Percentiles rank a stretch among this genome's conserved stretches.
Conservation (phyloP, 2,329 filamentous ascomycete species). For the Clarireedia paspali region DNA sequence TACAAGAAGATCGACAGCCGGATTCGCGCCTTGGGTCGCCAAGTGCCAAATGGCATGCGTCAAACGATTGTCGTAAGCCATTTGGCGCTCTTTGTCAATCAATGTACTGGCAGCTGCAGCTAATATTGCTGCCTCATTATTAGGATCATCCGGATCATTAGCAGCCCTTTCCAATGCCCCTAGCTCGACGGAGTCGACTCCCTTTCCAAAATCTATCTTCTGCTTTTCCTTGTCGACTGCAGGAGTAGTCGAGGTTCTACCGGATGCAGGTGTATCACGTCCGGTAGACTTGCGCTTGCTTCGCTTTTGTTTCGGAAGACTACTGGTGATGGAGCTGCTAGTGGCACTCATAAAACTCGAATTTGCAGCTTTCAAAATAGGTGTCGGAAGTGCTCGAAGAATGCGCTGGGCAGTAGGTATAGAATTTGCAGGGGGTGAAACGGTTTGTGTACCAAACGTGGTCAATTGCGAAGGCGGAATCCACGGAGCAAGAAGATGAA, state of each 20-base stretch:
- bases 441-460: conserved; percentile 63
- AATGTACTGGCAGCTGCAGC: conserved; percentile 52
- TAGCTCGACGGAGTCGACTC: conserved; percentile 23
- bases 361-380: conserved; percentile 88
- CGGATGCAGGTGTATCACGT: conserved; percentile 30
- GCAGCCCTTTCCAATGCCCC: conserved; percentile 22
- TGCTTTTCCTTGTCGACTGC: conserved; percentile 29
- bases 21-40: conserved; percentile 85
- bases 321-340: conserved; percentile 75
- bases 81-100: conserved; percentile 64
- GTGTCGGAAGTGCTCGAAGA: conserved; percentile 79
- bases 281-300: conserved; percentile 50
- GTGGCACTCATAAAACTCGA: conserved; percentile 92
- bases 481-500: conserved; percentile 93
- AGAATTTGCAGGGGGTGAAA: conserved; percentile 70
- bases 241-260: conserved; percentile 29
- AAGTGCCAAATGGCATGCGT: conserved; percentile 93
- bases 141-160: conserved; percentile 23
- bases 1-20: conserved; percentile 84
- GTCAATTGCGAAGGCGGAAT: conserved; percentile 93
- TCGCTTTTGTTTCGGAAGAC: conserved; percentile 59
- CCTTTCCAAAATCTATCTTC: conserved; percentile 24
- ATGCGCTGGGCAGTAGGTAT: conserved; percentile 90
- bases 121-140: conserved; percentile 27
- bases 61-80: conserved; percentile 73